phyloP scores from a whole-genome alignment of 306 rosid genomes.

The Canavalia ensiformis region DNA sequence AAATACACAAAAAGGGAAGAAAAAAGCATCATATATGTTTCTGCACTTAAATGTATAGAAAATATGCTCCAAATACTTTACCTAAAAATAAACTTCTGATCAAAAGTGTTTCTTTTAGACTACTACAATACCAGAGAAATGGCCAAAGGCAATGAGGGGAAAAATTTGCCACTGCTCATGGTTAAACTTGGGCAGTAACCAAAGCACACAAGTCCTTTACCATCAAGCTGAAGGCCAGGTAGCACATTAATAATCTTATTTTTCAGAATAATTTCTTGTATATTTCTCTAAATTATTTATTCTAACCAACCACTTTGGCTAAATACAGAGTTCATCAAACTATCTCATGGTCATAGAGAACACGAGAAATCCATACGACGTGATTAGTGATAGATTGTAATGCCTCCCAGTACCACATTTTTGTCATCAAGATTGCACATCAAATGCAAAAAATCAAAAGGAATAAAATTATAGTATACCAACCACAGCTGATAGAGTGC shows the following conservation, averaged over 20 bases:
- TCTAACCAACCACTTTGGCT: neutral
- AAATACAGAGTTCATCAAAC: constrained; percentile 6
- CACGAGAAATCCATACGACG: neutral
- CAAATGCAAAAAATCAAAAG: constrained; percentile 15
- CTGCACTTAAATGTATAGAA: neutral
- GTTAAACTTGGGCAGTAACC: constrained; percentile 5
- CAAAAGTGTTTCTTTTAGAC: neutral
- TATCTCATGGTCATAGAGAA: constrained; percentile 1
- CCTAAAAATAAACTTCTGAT: neutral
- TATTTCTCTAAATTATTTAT: neutral
- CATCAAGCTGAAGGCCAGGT: constrained; percentile 2
- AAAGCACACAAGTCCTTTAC: neutral
- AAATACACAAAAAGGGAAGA: neutral
- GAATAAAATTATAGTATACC: constrained; percentile 49
- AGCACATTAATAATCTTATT: constrained; percentile 22
- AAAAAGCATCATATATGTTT: neutral
- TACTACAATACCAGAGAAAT: neutral
- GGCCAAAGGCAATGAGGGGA: neutral
- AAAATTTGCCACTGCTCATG: neutral
- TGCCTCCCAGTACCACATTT: constrained; percentile 8
- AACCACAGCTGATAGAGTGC: constrained; percentile 88
- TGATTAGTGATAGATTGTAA: constrained; percentile 23
- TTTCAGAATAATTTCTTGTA: neutral
- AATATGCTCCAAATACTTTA: neutral
- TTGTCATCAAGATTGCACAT: constrained; percentile 23